Evolutionary conservation across 1,139 yeast genomes (phyloP).

Genomic region (Kluyveromyces sp.): DNA sequence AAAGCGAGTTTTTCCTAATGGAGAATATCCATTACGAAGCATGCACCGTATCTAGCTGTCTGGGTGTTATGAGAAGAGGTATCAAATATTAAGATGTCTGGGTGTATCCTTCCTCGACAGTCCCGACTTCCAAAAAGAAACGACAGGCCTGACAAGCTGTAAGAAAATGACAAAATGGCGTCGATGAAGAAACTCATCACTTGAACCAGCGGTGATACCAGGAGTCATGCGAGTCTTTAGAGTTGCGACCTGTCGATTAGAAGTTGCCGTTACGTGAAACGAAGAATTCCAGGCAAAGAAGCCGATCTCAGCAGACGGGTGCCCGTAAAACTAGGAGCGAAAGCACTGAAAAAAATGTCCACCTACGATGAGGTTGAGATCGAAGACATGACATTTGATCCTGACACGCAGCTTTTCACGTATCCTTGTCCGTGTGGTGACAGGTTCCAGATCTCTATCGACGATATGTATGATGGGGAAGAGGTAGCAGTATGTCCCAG

Average conservation of each 20-base stretch:
- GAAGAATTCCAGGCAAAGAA: background rate
- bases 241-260: no score
- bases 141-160: background rate
- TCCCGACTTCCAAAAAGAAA: background rate
- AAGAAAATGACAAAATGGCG: no score
- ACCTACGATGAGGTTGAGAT: conserved; percentile 93
- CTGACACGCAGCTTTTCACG: conserved; percentile 69
- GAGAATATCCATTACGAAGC: no score
- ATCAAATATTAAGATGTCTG: background rate
- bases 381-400: conserved; percentile 91
- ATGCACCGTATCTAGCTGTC: background rate
- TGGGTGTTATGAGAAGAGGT: background rate
- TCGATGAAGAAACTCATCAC: background rate
- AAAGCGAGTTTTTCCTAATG: no score
- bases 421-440: conserved; percentile 99
- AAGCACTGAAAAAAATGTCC: conserved; percentile 31
- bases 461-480: conserved; percentile 84
- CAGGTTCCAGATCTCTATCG: conserved; percentile 75
- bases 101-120: background rate
- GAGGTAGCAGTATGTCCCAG: conserved; percentile 95
- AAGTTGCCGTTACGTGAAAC: no score
- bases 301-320: background rate
- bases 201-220: no score
- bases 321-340: no score
- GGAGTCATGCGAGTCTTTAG: no score